Evolutionary conservation across 225 moss, liverwort and hornwort genomes (phyloP), one percentile per base, ranked within the genome.

Genomic region (Physcomitrellopsis africana): DNA sequence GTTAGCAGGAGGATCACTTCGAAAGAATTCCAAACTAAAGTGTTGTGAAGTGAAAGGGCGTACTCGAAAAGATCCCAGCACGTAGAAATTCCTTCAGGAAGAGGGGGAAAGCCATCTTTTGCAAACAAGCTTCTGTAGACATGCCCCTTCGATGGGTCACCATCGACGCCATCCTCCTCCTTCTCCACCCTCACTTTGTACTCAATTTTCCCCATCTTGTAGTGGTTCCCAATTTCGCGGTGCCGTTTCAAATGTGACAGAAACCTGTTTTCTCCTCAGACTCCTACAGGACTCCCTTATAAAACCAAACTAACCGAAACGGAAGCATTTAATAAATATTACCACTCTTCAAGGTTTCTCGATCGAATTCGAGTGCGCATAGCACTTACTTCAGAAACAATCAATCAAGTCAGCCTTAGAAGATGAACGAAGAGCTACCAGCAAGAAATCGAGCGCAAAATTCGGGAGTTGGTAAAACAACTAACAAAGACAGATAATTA

Each of bases 31-130:
- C 57, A 47, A 55, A 51, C 18, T 7, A 54, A 63, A 14, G 5
- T 63, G 3, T 32, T 47, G 10, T 69, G 64, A 77, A 77, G 62
- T 24, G 51, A 41, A 66, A 58, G 32, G 49, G 79, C 85, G 20
- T 77, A 92, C 95, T 58, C 72, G 83, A 96, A 96, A 71, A 96
- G 81, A 70, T 96, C 96, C 96, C 96, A 96, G 75, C 86, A 86
- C 11, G 96, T 96, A 11, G 70, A 49, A 58, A 92, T 77, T 68
- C 85, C 91, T 65, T 72, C 69, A 63, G 83, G 82, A 14, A 86
- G 81, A 48, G 82, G 29, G 20, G 83, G 85, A 61, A 89, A 83
- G 74, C 94, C 96, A 74, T 92, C 66, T 84, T 91, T 84, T 47
- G 91, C 89, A 23, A 26, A 94, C 43, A 86, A 0, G 70, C 88